Evolutionary conservation across 129 eudicot species (phyloP), one percentile per base, ranked within the genome.

Genomic region (Sambucus nigra): DNA sequence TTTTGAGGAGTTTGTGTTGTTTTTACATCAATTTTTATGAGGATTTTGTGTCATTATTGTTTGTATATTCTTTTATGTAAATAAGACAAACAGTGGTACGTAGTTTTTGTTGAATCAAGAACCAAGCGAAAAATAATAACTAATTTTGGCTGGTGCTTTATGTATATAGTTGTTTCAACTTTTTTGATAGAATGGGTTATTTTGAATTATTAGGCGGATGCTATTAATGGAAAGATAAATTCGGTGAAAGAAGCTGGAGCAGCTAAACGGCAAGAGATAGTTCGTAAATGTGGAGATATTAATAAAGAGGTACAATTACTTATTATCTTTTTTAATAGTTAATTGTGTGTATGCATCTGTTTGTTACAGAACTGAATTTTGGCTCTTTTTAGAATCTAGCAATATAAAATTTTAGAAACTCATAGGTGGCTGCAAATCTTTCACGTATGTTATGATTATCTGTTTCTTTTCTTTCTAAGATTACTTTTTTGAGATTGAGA

Each of bases 211-310:
- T 71, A 89, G 95, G 94, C 47, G 28, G 88, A 68, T 78, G 76
- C 77, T 21, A 73, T 79, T 47, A 76, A 55, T 47, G 66, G 60
- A 40, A 84, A 72, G 69, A 72, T 76, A 23, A 62, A 53, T 5
- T 57, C 59, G 17, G 81, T 61, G 19, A 89, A 57, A 63, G 94
- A 84, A 22, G 57, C 74, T 20, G 84, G 73, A 51, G 63, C 81
- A 55, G 86, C 88, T 59, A 66, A 55, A 51, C 69, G 64, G 61
- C 83, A 73, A 57, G 74, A 76, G 41, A 49, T 89, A 57, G 65
- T 48, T 44, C 57, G 8, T 29, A 85, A 73, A 69, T 42, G 57
- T 53, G 74, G 85, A 74, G 86, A 76, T 55, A 62, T 89, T 49
- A 48, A 66, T 35, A 73, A 57, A 31, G 80, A 76, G 86, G 98